These are phyloP conservation scores for Dactylellina drechsleri DNA, from an alignment of 2,329 filamentous ascomycete species.

Conservation along the genomic window DNA sequence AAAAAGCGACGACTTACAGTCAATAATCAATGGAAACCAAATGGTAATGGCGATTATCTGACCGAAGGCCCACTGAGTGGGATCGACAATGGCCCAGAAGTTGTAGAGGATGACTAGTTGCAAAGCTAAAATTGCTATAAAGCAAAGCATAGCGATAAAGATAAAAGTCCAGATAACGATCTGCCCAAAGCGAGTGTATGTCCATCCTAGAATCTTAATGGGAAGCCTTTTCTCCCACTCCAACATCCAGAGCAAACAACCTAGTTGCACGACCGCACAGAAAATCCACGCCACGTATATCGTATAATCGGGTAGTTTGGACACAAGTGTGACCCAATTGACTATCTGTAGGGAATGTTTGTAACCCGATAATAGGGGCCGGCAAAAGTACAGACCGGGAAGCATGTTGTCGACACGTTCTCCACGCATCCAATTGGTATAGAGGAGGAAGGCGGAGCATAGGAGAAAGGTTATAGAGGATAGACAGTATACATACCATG, in stretches of 20 bases:
- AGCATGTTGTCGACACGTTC: slow-evolving; percentile 35
- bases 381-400: slow-evolving; percentile 35
- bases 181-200: slow-evolving; percentile 11
- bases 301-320: slow-evolving; percentile 21
- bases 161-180: slow-evolving; percentile 31
- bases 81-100: slow-evolving; percentile 50
- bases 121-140: slow-evolving; percentile 46
- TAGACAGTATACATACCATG: slow-evolving; percentile 50
- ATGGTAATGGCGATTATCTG: slow-evolving; percentile 52
- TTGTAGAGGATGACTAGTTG: slow-evolving; percentile 48
- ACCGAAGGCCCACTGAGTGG: slow-evolving; percentile 41
- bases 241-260: slow-evolving; percentile 47
- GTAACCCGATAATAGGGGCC: slow-evolving; percentile 6
- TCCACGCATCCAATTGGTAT: slow-evolving; percentile 32
- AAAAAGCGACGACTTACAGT: slow-evolving; percentile 33
- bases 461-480: slow-evolving; percentile 44
- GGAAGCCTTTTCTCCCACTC: slow-evolving; percentile 42
- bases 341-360: slow-evolving; percentile 20
- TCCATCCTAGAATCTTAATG: slow-evolving; percentile 7
- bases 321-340: slow-evolving; percentile 37
- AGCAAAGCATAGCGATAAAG: slow-evolving; percentile 27
- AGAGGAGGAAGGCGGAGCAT: slow-evolving; percentile 45
- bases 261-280: slow-evolving; percentile 35
- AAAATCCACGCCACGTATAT: slow-evolving; percentile 44
- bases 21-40: slow-evolving; percentile 46